These are phyloP conservation scores for Kandelia obovata DNA, from an alignment of 345 rosid species.

Conservation along the genomic window DNA sequence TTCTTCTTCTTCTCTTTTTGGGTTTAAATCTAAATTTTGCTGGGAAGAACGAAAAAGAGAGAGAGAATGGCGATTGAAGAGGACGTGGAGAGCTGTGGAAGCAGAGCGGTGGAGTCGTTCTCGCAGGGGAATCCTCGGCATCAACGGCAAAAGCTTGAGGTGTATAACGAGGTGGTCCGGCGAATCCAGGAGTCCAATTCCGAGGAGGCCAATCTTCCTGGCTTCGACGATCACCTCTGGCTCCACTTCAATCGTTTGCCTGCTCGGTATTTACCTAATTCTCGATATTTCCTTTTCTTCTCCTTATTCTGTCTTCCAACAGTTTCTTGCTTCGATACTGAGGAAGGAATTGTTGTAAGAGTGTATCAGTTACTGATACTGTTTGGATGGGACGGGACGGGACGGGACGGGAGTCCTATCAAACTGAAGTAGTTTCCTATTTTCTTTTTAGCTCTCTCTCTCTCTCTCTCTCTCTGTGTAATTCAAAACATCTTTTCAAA, in stretches of 20 bases:
- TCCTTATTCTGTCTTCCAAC: neutral
- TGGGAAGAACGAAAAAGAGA: too few relatives aligned
- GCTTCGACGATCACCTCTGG: constrained; percentile 94
- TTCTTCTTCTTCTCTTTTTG: too few relatives aligned
- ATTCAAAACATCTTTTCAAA: neutral
- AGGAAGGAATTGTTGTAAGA: too few relatives aligned
- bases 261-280: constrained; percentile 52
- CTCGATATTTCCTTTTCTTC: constrained; percentile 5
- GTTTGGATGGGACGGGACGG: too few relatives aligned
- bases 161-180: constrained; percentile 68
- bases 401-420: too few relatives aligned
- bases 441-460: too few relatives aligned
- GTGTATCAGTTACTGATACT: too few relatives aligned
- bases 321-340: too few relatives aligned
- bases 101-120: constrained; percentile 59
- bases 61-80: constrained; percentile 75
- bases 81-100: constrained; percentile 84
- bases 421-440: too few relatives aligned
- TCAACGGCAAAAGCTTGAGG: constrained; percentile 78
- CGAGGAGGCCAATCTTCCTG: constrained; percentile 67
- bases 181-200: constrained; percentile 67
- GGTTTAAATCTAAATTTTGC: too few relatives aligned
- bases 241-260: constrained; percentile 97
- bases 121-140: constrained; percentile 60
- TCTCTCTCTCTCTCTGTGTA: too few relatives aligned